A percentile compares a stretch with the other conserved stretches of the same genome.
Evolutionary conservation across 2,329 filamentous ascomycete species (phyloP).

Genomic region (Microdochium trichocladiopsis): DNA sequence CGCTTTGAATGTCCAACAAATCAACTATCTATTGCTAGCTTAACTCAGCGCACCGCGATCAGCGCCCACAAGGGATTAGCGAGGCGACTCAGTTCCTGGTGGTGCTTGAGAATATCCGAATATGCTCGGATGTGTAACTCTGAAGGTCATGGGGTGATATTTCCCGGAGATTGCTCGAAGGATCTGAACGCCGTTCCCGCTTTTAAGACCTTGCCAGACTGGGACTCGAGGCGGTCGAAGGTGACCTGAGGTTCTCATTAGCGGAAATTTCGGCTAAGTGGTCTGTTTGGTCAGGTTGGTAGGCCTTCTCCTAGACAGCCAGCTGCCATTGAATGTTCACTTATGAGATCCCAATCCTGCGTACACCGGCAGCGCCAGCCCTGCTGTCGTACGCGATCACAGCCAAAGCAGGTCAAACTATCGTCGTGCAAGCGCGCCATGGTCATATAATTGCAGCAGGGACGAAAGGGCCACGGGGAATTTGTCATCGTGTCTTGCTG

Average conservation of each 20-base stretch:
- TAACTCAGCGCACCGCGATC: too few relatives aligned
- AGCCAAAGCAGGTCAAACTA: constrained; percentile 48
- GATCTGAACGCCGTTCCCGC: constrained; percentile 31
- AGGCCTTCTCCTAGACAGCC: constrained; percentile 20
- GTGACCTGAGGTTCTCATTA: constrained; percentile 8
- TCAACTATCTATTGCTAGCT: too few relatives aligned
- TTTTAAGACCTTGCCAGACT: constrained; percentile 28
- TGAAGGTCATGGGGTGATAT: constrained; percentile 31
- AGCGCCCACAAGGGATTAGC: background rate
- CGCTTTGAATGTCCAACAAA: too few relatives aligned
- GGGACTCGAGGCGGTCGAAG: constrained; percentile 24
- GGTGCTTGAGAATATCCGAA: constrained; percentile 41
- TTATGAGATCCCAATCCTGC: constrained; percentile 25
- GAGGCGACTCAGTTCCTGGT: constrained; percentile 34
- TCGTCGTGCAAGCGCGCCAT: constrained; percentile 59
- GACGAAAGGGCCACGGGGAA: constrained; percentile 6
- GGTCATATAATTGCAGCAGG: constrained; percentile 57
- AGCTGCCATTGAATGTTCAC: constrained; percentile 26
- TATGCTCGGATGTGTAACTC: constrained; percentile 38
- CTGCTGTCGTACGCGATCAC: constrained; percentile 44
- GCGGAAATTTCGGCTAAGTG: background rate
- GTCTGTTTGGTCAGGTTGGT: too few relatives aligned
- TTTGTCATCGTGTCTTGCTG: constrained; percentile 5
- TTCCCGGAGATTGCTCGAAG: constrained; percentile 37
- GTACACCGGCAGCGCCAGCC: constrained; percentile 69